Evolutionary conservation across 2,329 filamentous ascomycete genomes (phyloP).

Genomic region (Xylaria sp.): DNA sequence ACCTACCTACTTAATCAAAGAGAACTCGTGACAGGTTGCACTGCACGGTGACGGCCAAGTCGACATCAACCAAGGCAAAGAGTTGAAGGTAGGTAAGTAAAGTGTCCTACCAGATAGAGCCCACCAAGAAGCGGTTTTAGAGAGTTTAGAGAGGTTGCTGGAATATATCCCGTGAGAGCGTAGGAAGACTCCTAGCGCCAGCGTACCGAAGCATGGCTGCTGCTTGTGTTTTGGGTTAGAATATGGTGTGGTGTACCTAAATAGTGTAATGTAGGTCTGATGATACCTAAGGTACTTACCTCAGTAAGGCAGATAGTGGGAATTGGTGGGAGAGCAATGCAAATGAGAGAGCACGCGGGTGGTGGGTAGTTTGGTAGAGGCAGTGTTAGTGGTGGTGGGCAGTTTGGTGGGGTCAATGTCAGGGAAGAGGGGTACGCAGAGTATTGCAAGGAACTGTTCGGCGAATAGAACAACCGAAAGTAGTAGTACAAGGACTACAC

Average conservation of each 20-base stretch:
- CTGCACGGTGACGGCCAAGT: slow-evolving; percentile 19
- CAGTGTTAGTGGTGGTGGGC: slow-evolving; percentile 7
- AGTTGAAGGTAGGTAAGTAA: not conserved
- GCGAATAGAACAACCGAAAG: no score
- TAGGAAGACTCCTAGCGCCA: slow-evolving; percentile 22
- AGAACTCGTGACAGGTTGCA: slow-evolving; percentile 26
- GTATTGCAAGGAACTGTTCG: slow-evolving; percentile 19
- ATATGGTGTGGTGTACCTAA: not conserved
- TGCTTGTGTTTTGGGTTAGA: not conserved
- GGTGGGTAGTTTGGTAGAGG: not conserved
- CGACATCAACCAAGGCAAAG: not conserved
- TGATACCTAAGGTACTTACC: slow-evolving; percentile 14
- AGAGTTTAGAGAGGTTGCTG: not conserved
- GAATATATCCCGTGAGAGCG: slow-evolving; percentile 14
- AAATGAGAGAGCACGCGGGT: not conserved
- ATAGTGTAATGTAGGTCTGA: slow-evolving; percentile 8
- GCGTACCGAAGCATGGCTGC: slow-evolving; percentile 32
- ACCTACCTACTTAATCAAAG: not conserved
- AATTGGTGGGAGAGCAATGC: not conserved
- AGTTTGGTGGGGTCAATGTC: slow-evolving; percentile 8
- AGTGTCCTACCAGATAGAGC: not conserved
- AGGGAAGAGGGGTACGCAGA: slow-evolving; percentile 4
- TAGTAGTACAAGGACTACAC: no score
- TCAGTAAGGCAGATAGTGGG: not conserved
- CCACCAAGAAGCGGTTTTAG: not conserved